phyloP scores from a whole-genome alignment of 1,139 yeast species.

The Debaryomycetaceae sp. region DNA sequence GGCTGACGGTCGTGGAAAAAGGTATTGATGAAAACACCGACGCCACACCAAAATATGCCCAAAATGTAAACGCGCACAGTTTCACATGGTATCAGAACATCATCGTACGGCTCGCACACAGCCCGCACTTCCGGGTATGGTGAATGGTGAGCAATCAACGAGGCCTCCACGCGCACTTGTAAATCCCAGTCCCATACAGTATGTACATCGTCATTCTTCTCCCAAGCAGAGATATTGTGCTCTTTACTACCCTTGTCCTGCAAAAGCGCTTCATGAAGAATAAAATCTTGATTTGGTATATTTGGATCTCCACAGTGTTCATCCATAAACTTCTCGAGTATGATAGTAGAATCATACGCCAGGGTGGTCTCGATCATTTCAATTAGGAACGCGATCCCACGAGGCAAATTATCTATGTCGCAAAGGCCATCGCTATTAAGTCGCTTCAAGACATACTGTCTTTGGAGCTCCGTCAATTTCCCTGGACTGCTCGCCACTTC shows the following conservation, averaged over 20 bases:
- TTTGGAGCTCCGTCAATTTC: slow-evolving; percentile 17
- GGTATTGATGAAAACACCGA: slow-evolving; percentile 33
- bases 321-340: slow-evolving; percentile 9
- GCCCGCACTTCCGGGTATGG: slow-evolving; percentile 60
- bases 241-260: slow-evolving; percentile 2
- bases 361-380: slow-evolving; percentile 11
- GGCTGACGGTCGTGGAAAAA: slow-evolving; percentile 21
- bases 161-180: slow-evolving; percentile 8
- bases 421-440: slow-evolving; percentile 17
- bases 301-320: slow-evolving; percentile 16
- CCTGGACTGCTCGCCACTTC: too few species aligned
- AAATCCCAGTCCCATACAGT: slow-evolving; percentile 4
- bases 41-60: slow-evolving; percentile 40
- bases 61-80: slow-evolving; percentile 45
- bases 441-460: slow-evolving; percentile 15
- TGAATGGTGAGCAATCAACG: slow-evolving; percentile 37
- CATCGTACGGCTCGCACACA: slow-evolving; percentile 45
- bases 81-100: slow-evolving; percentile 37
- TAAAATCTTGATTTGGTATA: slow-evolving; percentile 9
- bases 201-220: slow-evolving; percentile 1
- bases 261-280: slow-evolving; percentile 6
- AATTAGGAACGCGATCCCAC: slow-evolving; percentile 13
- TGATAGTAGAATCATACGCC: slow-evolving; percentile 9
- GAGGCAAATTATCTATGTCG: slow-evolving; percentile 21
- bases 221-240: neutral